Evolutionary conservation across 805 yeast species (phyloP).

Genomic region (Candida ulmi): DNA sequence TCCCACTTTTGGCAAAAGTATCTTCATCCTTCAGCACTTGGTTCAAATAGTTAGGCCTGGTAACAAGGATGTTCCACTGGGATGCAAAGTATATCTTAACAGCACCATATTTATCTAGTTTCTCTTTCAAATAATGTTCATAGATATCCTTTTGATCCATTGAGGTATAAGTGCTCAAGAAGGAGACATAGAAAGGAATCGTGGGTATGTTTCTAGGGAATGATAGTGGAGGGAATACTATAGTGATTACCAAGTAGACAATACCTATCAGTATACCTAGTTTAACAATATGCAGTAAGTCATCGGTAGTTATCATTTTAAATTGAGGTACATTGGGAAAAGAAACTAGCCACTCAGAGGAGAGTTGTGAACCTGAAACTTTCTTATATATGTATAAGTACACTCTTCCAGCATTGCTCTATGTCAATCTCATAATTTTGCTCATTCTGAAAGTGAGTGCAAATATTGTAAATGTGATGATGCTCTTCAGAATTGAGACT

Average conservation of each 20-base stretch:
- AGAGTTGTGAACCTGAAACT: background rate
- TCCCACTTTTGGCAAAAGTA: conserved; percentile 53
- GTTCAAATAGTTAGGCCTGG: conserved; percentile 39
- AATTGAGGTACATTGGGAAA: too few relatives aligned
- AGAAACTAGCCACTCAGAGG: too few relatives aligned
- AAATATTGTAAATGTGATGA: too few relatives aligned
- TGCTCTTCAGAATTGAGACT: too few relatives aligned
- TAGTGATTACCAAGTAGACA: conserved; percentile 4
- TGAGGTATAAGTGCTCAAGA: conserved; percentile 36
- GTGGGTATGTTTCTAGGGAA: conserved; percentile 54
- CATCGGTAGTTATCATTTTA: background rate
- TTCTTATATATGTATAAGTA: too few relatives aligned
- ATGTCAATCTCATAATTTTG: too few relatives aligned
- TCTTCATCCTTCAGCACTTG: conserved; percentile 45
- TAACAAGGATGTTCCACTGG: conserved; percentile 53
- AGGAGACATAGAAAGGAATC: conserved; percentile 54
- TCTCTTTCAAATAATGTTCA: conserved; percentile 34
- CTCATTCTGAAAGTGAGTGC: too few relatives aligned
- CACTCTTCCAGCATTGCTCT: background rate
- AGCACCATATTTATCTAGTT: conserved; percentile 48
- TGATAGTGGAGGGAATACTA: conserved; percentile 39
- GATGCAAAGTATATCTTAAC: conserved; percentile 56
- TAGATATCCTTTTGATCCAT: conserved; percentile 47
- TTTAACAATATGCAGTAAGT: conserved; percentile 1
- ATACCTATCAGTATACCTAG: background rate